Conservation (phyloP, 148 eudicot species). For the Persicaria tinctoria region DNA sequence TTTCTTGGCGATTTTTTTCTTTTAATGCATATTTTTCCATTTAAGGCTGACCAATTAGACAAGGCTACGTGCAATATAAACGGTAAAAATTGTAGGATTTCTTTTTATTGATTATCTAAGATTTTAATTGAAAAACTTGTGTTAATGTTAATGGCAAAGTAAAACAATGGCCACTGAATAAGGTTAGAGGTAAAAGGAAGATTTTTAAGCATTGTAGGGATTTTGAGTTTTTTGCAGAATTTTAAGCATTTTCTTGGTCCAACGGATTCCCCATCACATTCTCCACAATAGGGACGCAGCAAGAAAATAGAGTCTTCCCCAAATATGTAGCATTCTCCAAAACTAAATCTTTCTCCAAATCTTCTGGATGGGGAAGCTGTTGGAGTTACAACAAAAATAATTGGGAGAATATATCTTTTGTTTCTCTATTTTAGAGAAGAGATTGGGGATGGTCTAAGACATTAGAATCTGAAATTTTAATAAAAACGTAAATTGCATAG, state of each 20-base stretch:
- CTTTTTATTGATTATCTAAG: neutral
- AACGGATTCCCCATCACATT: too few relatives aligned
- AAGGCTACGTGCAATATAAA: constrained; percentile 4
- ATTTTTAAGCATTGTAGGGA: too few relatives aligned
- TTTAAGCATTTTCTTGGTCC: too few relatives aligned
- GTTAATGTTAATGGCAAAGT: neutral
- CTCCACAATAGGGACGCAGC: too few relatives aligned
- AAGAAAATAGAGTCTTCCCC: too few relatives aligned
- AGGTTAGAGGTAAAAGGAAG: neutral
- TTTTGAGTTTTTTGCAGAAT: too few relatives aligned
- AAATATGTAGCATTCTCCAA: too few relatives aligned
- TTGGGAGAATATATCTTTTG: too few relatives aligned
- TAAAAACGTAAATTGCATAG: neutral
- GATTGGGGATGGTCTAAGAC: neutral
- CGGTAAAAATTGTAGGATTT: neutral
- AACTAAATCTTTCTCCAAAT: too few relatives aligned
- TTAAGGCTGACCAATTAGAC: neutral
- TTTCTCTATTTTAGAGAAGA: too few relatives aligned
- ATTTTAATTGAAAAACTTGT: neutral
- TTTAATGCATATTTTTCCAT: constrained; percentile 8
- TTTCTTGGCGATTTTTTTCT: neutral
- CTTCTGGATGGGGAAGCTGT: too few relatives aligned
- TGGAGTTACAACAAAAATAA: too few relatives aligned
- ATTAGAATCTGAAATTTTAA: neutral
- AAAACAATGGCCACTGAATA: neutral